Conservation (phyloP, 768 basidiomycete genomes). For the Boletus rubropictus region DNA sequence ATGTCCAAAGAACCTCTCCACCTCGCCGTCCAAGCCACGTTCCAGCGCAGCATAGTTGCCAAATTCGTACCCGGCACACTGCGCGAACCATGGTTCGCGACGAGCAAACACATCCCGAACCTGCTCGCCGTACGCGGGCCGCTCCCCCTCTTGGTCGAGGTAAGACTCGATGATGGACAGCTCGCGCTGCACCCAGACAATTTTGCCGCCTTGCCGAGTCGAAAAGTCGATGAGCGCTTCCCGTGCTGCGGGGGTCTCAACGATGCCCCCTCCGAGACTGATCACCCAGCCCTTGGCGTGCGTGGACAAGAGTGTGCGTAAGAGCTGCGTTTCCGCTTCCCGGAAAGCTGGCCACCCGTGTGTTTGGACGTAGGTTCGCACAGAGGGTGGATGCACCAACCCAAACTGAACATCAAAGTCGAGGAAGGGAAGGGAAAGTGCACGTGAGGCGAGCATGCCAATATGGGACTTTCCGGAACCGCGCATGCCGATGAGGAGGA, state of each 20-base stretch:
- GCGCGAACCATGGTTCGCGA: slow-evolving; percentile 80
- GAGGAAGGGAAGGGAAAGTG: slow-evolving; percentile 67
- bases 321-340: slow-evolving; percentile 61
- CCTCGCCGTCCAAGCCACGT: slow-evolving; percentile 44
- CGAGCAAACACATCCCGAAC: slow-evolving; percentile 79
- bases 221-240: slow-evolving; percentile 65
- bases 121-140: slow-evolving; percentile 87
- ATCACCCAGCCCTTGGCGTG: slow-evolving; percentile 63
- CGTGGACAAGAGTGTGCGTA: slow-evolving; percentile 59
- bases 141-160: slow-evolving; percentile 63
- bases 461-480: slow-evolving; percentile 93
- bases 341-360: slow-evolving; percentile 92
- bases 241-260: slow-evolving; percentile 76
- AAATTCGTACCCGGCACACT: slow-evolving; percentile 79
- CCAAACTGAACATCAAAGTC: slow-evolving; percentile 85
- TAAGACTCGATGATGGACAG: slow-evolving; percentile 78
- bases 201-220: slow-evolving; percentile 49
- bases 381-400: slow-evolving; percentile 49
- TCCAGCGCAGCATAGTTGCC: slow-evolving; percentile 57
- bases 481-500: slow-evolving; percentile 91
- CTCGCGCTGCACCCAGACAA: slow-evolving; percentile 81
- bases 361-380: slow-evolving; percentile 73
- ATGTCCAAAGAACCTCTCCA: slow-evolving; percentile 83
- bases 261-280: slow-evolving; percentile 91
- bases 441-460: slow-evolving; percentile 67